These are phyloP conservation scores for Phialophora verrucosa DNA, from an alignment of 2,329 filamentous ascomycete genomes.

Conservation along the genomic window DNA sequence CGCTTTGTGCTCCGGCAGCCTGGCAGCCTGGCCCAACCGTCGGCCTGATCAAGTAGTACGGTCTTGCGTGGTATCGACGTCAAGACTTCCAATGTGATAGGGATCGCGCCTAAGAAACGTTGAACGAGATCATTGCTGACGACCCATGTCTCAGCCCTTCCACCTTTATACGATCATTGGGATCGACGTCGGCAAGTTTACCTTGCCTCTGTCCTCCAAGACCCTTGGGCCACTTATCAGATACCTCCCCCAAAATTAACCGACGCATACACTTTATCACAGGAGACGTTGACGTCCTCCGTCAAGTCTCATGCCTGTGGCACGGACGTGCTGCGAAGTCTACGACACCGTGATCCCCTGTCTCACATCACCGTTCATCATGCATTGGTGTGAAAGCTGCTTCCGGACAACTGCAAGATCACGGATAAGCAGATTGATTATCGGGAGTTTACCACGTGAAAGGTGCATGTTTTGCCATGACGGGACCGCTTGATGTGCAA, in stretches of 20 bases:
- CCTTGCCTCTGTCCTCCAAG: background rate
- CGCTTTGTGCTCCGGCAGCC: background rate
- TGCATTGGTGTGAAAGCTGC: background rate
- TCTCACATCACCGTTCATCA: background rate
- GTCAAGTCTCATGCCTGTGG: background rate
- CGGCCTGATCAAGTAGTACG: background rate
- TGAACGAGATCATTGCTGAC: background rate
- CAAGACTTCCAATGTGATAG: no score
- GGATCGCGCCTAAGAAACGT: no score
- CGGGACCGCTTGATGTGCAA: background rate
- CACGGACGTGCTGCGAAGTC: background rate
- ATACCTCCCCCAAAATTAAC: background rate
- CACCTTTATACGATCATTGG: background rate
- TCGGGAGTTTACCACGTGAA: background rate
- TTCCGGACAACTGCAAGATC: background rate
- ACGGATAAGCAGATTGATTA: background rate
- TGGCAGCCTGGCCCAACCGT: background rate
- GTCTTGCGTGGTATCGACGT: background rate
- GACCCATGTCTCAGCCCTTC: background rate
- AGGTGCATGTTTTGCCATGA: background rate
- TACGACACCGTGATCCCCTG: background rate
- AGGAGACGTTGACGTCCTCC: background rate
- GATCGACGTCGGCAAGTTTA: background rate
- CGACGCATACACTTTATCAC: background rate
- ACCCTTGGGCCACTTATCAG: background rate